phyloP scores from a whole-genome alignment of 371 early-diverging fungal genomes.

The Syncephalastrum racemosum region DNA sequence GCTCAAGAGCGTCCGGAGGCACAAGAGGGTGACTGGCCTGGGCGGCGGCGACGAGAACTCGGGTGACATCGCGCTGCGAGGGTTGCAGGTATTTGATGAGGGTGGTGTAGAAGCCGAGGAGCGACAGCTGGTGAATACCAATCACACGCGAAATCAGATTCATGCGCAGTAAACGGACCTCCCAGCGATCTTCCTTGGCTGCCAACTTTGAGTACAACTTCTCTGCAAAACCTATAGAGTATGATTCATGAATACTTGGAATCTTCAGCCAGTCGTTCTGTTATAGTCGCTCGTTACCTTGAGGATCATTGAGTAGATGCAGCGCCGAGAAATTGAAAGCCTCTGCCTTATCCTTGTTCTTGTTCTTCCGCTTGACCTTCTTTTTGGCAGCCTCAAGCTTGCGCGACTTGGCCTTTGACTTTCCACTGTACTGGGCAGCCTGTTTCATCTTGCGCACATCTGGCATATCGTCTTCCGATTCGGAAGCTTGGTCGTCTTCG shows the following conservation, averaged over 20 bases:
- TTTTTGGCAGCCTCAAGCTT: conserved; percentile 74
- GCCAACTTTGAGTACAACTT: conserved; percentile 77
- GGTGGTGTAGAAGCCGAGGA: conserved; percentile 87
- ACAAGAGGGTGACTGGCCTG: conserved; percentile 90
- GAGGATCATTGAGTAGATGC: conserved; percentile 93
- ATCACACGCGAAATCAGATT: conserved; percentile 92
- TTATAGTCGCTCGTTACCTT: conserved; percentile 49
- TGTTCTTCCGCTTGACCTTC: conserved; percentile 62
- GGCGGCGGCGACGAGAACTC: conserved; percentile 88
- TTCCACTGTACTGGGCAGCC: conserved; percentile 75
- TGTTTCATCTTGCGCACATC: conserved; percentile 79
- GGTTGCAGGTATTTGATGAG: conserved; percentile 90
- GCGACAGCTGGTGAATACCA: conserved; percentile 90
- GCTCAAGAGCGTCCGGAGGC: conserved; percentile 89
- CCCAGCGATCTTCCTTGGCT: conserved; percentile 78
- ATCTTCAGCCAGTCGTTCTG: not conserved
- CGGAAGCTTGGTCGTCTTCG: conserved; percentile 48
- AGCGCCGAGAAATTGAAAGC: conserved; percentile 90
- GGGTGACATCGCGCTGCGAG: conserved; percentile 90
- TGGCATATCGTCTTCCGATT: conserved; percentile 21
- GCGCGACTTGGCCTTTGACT: conserved; percentile 75
- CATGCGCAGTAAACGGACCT: conserved; percentile 86
- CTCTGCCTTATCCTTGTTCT: conserved; percentile 68
- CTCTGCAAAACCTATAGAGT: conserved; percentile 74
- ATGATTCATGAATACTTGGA: not conserved